Percentiles rank a stretch among this genome's conserved stretches.
Evolutionary conservation across 345 rosid genomes (phyloP).

Genomic region (Pseudoturritis turrita): DNA sequence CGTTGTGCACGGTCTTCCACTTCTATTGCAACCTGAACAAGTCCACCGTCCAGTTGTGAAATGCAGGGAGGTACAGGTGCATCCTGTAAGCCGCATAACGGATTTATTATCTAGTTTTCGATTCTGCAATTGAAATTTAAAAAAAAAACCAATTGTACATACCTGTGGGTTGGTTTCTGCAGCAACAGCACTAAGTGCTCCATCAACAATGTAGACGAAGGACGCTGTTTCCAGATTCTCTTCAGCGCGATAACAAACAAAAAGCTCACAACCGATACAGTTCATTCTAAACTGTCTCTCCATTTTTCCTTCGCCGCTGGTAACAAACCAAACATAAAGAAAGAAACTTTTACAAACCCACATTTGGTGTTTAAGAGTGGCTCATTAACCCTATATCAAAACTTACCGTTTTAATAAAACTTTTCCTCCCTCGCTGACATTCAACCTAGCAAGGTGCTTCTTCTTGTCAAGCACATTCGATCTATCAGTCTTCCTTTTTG

Average conservation of each 20-base stretch:
- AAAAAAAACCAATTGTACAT: background rate
- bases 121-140: background rate
- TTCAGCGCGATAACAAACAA: constrained; percentile 92
- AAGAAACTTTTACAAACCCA: background rate
- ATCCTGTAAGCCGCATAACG: constrained; percentile 40
- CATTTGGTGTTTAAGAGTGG: background rate
- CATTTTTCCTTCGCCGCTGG: constrained; percentile 85
- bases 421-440: constrained; percentile 73
- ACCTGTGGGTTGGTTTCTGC: constrained; percentile 97
- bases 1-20: constrained; percentile 95
- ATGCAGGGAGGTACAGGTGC: constrained; percentile 97
- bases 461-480: constrained; percentile 87
- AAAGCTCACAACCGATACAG: constrained; percentile 82
- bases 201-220: constrained; percentile 69
- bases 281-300: constrained; percentile 99
- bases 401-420: constrained; percentile 72
- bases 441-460: constrained; percentile 88
- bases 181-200: constrained; percentile 81
- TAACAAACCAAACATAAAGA: constrained; percentile 5
- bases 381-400: background rate
- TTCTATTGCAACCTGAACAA: constrained; percentile 92
- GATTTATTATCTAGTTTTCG: background rate
- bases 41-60: constrained; percentile 86
- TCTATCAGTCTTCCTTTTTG: constrained; percentile 90
- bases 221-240: constrained; percentile 74